Percentiles rank a stretch among this genome's conserved stretches.
Evolutionary conservation across 306 rosid genomes (phyloP).

Genomic region (Neltuma alba): DNA sequence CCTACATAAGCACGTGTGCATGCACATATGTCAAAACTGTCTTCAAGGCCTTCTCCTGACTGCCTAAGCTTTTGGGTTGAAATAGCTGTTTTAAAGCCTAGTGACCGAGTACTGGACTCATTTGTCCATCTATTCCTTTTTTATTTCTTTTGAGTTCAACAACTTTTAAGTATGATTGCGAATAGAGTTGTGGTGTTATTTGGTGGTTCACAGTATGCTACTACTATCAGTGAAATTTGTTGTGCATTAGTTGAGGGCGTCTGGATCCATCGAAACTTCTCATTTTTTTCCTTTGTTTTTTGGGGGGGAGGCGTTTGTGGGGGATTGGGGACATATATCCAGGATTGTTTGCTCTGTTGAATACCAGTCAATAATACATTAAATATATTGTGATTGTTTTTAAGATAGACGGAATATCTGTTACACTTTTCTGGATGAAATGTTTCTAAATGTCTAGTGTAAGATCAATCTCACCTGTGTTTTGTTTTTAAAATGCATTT

Average conservation of each 20-base stretch:
- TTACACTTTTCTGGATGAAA: constrained; percentile 17
- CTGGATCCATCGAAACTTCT: too few species aligned
- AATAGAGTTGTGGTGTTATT: background rate
- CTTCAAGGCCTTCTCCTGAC: background rate
- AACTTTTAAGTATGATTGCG: background rate
- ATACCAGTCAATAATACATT: background rate
- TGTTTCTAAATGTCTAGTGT: constrained; percentile 18
- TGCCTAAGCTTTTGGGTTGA: background rate
- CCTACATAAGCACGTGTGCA: background rate
- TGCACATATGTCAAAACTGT: background rate
- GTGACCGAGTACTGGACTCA: background rate
- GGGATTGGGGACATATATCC: background rate
- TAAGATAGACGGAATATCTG: constrained; percentile 7
- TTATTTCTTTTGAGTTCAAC: background rate
- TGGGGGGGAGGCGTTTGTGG: too few species aligned
- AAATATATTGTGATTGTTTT: background rate
- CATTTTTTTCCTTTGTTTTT: too few species aligned
- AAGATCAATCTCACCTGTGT: constrained; percentile 37
- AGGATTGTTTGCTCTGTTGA: background rate
- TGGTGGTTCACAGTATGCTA: background rate
- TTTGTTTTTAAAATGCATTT: constrained; percentile 35
- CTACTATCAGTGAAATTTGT: too few species aligned
- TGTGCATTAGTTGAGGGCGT: too few species aligned
- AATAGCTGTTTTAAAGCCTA: background rate
- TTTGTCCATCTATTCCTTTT: background rate